Conservation (phyloP, 352 stramenopile genomes). For the Globisporangium radiosum region DNA sequence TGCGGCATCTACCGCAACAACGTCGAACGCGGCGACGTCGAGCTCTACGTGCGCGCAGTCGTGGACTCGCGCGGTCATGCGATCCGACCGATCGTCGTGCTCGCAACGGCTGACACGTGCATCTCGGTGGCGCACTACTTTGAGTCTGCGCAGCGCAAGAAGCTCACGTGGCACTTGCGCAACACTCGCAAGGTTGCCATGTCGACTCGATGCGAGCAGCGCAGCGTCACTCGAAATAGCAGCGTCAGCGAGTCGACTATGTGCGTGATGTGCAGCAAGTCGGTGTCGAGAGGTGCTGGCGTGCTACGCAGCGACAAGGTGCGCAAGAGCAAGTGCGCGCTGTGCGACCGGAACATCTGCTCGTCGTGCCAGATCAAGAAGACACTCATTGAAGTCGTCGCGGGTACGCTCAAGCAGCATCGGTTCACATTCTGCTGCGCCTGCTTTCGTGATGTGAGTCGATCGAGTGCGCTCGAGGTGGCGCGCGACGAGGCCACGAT, state of each 20-base stretch:
- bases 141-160: constrained; percentile 7
- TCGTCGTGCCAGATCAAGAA: constrained; percentile 6
- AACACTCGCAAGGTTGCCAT: neutral
- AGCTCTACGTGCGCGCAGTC: constrained; percentile 36
- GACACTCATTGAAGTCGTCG: constrained; percentile 7
- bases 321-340: constrained; percentile 4
- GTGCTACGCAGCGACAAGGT: neutral
- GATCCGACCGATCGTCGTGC: constrained; percentile 21
- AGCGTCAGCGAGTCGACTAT: neutral
- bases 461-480: neutral
- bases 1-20: constrained; percentile 35
- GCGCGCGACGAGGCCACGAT: neutral
- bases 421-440: constrained; percentile 3
- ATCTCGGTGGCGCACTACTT: constrained; percentile 17
- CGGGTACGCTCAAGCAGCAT: neutral
- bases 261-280: constrained; percentile 5
- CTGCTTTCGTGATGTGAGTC: neutral
- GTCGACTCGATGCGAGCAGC: neutral
- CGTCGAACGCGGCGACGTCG: constrained; percentile 16
- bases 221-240: constrained; percentile 42
- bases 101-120: constrained; percentile 20
- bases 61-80: constrained; percentile 24
- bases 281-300: neutral
- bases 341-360: constrained; percentile 7
- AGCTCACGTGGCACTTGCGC: constrained; percentile 11